These are phyloP conservation scores for Backusella sp. DNA, from an alignment of 192 early-diverging fungal species.

Conservation along the genomic window DNA sequence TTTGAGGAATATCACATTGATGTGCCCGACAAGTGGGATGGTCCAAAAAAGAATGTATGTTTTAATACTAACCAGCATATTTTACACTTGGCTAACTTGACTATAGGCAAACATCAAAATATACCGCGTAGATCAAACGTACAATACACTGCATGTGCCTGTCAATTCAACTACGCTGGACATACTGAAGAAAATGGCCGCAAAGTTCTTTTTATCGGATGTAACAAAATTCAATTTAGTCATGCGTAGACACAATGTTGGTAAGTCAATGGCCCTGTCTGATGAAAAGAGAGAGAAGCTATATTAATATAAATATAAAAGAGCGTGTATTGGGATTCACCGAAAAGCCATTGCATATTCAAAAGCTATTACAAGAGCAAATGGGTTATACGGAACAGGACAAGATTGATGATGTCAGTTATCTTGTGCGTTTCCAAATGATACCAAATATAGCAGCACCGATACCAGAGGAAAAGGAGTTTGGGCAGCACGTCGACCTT, in stretches of 20 bases:
- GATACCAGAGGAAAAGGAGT: conserved; percentile 43
- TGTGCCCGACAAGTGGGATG: conserved; percentile 19
- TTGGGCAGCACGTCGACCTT: conserved; percentile 64
- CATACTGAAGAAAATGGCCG: conserved; percentile 68
- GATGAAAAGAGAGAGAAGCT: too few species aligned
- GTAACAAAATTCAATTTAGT: conserved; percentile 40
- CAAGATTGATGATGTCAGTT: conserved; percentile 75
- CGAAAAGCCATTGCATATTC: conserved; percentile 75
- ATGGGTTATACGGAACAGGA: conserved; percentile 79
- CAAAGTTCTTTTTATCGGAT: conserved; percentile 83
- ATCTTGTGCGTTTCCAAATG: conserved; percentile 77
- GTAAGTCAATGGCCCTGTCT: neutral
- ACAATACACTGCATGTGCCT: conserved; percentile 70
- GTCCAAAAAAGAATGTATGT: conserved; percentile 29
- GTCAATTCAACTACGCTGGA: conserved; percentile 70
- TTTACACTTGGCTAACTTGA: conserved; percentile 10
- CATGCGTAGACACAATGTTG: conserved; percentile 20
- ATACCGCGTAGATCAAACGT: conserved; percentile 78
- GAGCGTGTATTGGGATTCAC: conserved; percentile 70
- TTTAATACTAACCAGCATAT: conserved; percentile 8
- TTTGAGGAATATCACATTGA: conserved; percentile 34
- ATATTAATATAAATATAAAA: conserved; percentile 25
- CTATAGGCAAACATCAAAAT: conserved; percentile 64
- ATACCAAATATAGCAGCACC: conserved; percentile 37
- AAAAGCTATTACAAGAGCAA: conserved; percentile 68